These are phyloP conservation scores for Musa itinerans DNA, from an alignment of 176 grass and related monocot genomes.

Conservation along the genomic window DNA sequence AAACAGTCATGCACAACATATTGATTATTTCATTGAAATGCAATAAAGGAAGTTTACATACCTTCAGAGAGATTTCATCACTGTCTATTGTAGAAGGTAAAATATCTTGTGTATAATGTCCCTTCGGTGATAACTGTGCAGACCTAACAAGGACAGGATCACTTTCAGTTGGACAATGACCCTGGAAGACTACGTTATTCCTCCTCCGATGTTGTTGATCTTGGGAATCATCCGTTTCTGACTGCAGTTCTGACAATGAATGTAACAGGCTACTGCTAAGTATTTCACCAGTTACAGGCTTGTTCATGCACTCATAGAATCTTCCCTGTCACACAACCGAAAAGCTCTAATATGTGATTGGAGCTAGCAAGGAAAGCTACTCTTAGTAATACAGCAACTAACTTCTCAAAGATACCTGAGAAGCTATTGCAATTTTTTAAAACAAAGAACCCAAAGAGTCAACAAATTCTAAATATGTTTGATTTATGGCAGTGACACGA, in stretches of 20 bases:
- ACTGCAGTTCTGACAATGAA: conserved; percentile 3
- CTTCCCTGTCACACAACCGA: conserved; percentile 3
- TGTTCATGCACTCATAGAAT: conserved; percentile 23
- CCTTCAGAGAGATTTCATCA: conserved; percentile 17
- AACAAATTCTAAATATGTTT: too few relatives aligned
- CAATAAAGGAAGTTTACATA: conserved; percentile 9
- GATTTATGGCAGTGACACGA: too few relatives aligned
- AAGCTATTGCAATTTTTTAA: not conserved
- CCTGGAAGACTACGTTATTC: conserved; percentile 13
- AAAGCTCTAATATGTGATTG: not conserved
- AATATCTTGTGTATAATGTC: conserved; percentile 20
- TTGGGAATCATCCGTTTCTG: conserved; percentile 10
- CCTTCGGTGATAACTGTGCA: conserved; percentile 1
- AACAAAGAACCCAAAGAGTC: not conserved
- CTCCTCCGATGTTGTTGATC: conserved; percentile 13
- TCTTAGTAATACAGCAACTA: not conserved
- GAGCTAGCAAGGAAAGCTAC: not conserved
- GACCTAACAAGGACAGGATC: conserved; percentile 8
- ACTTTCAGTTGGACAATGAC: conserved; percentile 20
- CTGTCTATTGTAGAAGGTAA: conserved; percentile 7
- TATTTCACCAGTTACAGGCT: conserved; percentile 18
- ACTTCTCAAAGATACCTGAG: not conserved
- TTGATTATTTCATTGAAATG: not conserved
- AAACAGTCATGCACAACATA: not conserved
- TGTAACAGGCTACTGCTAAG: not conserved